These are phyloP conservation scores for Cyamopsis tetragonoloba DNA, from an alignment of 306 rosid genomes.

Conservation along the genomic window DNA sequence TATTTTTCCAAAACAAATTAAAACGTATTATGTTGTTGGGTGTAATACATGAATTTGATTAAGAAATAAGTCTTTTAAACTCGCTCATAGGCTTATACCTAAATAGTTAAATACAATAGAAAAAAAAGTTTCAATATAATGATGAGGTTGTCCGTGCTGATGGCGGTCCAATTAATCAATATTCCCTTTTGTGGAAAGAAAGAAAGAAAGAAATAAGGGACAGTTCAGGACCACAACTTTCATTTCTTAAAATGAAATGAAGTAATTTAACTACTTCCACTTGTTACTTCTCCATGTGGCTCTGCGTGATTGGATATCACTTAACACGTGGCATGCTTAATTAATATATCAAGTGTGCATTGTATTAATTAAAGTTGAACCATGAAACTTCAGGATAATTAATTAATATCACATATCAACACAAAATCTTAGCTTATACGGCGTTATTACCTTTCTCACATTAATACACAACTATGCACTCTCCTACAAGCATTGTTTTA, in stretches of 20 bases:
- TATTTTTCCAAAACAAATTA: conserved; percentile 19
- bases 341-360: background rate
- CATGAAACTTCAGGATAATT: conserved; percentile 7
- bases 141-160: conserved; percentile 8
- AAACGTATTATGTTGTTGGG: too few species aligned
- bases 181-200: conserved; percentile 18
- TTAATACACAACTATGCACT: background rate
- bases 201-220: conserved; percentile 6
- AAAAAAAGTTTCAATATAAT: too few species aligned
- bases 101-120: too few species aligned
- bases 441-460: background rate
- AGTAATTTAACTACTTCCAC: conserved; percentile 22
- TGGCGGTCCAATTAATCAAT: conserved; percentile 18
- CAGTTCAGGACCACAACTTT: conserved; percentile 34
- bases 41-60: conserved; percentile 16
- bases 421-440: background rate
- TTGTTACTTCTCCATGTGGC: conserved; percentile 24
- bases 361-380: background rate
- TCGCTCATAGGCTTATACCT: background rate
- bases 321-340: conserved; percentile 28
- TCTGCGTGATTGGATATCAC: conserved; percentile 9
- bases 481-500: background rate
- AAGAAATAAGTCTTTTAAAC: conserved; percentile 7
- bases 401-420: too few species aligned
- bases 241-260: too few species aligned